Base-by-base conservation (phyloP, 805 yeast species). In the Hanseniaspora vineae region DNA sequence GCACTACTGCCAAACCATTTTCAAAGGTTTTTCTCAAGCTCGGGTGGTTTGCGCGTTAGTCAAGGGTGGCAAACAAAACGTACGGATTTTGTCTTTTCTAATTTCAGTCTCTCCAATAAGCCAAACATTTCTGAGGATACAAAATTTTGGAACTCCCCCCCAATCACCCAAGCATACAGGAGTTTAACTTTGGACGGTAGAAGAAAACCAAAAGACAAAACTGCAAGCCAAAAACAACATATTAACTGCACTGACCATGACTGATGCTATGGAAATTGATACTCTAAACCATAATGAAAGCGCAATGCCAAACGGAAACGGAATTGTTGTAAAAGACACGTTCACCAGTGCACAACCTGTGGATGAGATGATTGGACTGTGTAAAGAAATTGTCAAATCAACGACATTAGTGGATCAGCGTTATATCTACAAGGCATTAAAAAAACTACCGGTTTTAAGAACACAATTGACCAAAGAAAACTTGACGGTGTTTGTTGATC, bases 331-430 rank as follows among this genome's bases (percentile, higher is more conserved):
- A 5, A 65, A 59, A 42, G 52, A 42, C 43, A 61, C 54, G 42
- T 56, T 52, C 15, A 55, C 59, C 6, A 61, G 57, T 17, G 64
- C 60, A 50, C 61, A 61, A 49, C 51, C 58, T 12, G 60, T 62
- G 47, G 65, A 65, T 49, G 46, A 49, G 39, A 55, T 68, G 31
- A 56, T 67, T 44, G 37, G 53, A 6, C 60, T 68, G 2, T 57
- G 68, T 33, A 61, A 58, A 39, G 62, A 65, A 35, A 58, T 66
- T 18, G 52, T 66, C 14, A 81, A 81, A 64, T 81, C 89, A 2
- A 81, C 81, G 11, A 62, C 76, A 43, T 78, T 78, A 47, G 78
- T 80, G 61, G 98, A 92, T 65, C 85, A 95, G 54, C 77, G 97
- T 54, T 85, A 83, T 66, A 78, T 92, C 43, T 75, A 90, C 64